Percentiles rank a stretch among this genome's conserved stretches.
Conservation (phyloP, 23 red algal genomes). For the Agarophyton chilense region DNA sequence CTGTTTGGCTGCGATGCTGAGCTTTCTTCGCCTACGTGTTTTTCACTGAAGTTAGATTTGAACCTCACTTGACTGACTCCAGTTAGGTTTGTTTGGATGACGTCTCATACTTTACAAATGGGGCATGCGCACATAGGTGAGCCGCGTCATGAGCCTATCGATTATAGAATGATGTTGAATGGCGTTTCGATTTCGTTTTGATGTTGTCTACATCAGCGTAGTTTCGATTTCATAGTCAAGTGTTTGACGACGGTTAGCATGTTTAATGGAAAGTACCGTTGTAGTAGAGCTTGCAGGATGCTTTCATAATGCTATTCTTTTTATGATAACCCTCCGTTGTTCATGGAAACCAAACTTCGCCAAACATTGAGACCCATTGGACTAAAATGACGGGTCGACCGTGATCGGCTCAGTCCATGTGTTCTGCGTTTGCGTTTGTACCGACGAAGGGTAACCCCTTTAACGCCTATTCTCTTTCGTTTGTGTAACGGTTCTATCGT, state of each 20-base stretch:
- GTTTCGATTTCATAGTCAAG: background rate
- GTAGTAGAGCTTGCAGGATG: background rate
- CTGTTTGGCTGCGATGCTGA: background rate
- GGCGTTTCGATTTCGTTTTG: background rate
- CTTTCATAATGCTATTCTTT: background rate
- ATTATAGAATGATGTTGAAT: background rate
- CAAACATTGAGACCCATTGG: background rate
- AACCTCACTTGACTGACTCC: background rate
- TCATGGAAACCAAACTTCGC: background rate
- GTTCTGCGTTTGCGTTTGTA: background rate
- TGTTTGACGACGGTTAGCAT: background rate
- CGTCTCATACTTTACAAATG: background rate
- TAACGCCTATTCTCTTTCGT: no score
- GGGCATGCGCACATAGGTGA: background rate
- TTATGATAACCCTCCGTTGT: background rate
- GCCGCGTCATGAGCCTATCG: background rate
- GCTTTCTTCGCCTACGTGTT: background rate
- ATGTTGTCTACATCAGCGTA: background rate
- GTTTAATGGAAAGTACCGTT: background rate
- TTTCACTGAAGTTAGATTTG: background rate
- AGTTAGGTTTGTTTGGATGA: background rate
- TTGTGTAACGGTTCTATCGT: no score
- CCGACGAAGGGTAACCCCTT: no score
- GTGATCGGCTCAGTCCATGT: background rate
- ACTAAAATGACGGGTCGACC: background rate